Evolutionary conservation across 2,329 filamentous ascomycete species (phyloP).

Genomic region (Metarhizium rileyi): DNA sequence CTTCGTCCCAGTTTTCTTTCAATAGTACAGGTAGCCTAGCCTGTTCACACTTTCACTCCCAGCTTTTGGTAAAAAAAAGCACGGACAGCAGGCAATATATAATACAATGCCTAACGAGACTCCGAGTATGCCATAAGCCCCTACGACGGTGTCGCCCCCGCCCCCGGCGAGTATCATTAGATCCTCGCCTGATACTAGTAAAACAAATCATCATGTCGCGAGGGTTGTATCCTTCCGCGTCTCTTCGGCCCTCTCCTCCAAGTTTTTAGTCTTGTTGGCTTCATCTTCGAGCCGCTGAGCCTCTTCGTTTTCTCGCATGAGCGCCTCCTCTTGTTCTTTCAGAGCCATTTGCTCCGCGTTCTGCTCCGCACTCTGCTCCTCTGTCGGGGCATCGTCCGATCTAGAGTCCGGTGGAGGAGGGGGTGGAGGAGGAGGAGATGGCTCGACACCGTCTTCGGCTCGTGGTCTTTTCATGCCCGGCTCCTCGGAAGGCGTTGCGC

Average conservation of each 20-base stretch:
- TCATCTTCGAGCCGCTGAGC: constrained; percentile 42
- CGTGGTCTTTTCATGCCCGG: constrained; percentile 44
- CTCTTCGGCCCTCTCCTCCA: constrained; percentile 15
- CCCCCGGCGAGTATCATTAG: not conserved
- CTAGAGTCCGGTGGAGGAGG: constrained; percentile 33
- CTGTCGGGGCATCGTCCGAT: constrained; percentile 26
- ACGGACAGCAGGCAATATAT: not conserved
- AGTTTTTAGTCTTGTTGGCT: constrained; percentile 21
- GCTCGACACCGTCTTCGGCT: constrained; percentile 32
- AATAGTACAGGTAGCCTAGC: not conserved
- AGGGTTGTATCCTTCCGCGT: constrained; percentile 15
- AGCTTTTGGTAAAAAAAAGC: not conserved
- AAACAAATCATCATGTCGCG: constrained; percentile 7
- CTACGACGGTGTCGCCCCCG: not conserved
- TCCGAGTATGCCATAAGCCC: not conserved
- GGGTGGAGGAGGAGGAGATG: constrained; percentile 35
- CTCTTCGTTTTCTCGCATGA: constrained; percentile 45
- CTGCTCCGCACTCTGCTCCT: constrained; percentile 29
- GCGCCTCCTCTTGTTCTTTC: constrained; percentile 39
- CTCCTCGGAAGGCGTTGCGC: constrained; percentile 43
- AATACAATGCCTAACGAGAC: not conserved
- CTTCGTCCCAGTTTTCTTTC: not conserved
- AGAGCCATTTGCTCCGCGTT: constrained; percentile 34
- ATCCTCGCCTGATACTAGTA: not conserved
- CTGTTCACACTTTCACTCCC: not conserved